A percentile compares a stretch with the other conserved stretches of the same genome.
These are phyloP conservation scores for Myxozyma lipomycoides DNA, from an alignment of 805 yeast species.

Conservation along the genomic window DNA sequence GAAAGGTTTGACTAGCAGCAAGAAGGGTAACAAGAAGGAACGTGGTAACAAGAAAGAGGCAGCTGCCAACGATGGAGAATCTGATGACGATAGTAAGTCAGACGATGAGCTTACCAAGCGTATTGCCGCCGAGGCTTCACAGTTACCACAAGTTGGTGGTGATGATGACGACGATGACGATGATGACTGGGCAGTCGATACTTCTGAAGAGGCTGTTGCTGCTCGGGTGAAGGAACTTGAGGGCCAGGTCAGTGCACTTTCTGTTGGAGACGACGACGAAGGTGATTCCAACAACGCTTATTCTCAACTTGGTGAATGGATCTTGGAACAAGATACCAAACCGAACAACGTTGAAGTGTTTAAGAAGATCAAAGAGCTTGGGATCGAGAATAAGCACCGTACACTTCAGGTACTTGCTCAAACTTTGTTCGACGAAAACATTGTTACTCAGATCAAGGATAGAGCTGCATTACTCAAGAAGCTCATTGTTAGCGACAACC, in stretches of 20 bases:
- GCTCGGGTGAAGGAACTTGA: constrained; percentile 87
- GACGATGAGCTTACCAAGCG: constrained; percentile 73
- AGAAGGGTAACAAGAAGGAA: constrained; percentile 34
- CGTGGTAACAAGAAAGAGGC: constrained; percentile 55
- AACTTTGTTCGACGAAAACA: constrained; percentile 64
- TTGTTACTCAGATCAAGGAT: constrained; percentile 63
- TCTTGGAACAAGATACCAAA: constrained; percentile 57
- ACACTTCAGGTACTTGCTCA: constrained; percentile 91
- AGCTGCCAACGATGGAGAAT: constrained; percentile 42
- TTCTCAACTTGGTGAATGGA: constrained; percentile 88
- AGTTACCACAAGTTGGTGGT: constrained; percentile 44
- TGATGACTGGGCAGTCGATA: constrained; percentile 97
- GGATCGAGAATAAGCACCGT: constrained; percentile 64
- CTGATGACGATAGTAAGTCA: constrained; percentile 40
- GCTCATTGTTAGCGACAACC: constrained; percentile 56
- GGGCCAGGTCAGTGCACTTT: constrained; percentile 36
- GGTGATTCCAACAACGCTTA: constrained; percentile 42
- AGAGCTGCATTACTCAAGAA: constrained; percentile 83
- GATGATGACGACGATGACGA: constrained; percentile 63
- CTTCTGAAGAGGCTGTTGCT: constrained; percentile 91
- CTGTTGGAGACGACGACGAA: constrained; percentile 38
- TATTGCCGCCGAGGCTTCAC: constrained; percentile 80
- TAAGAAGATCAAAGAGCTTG: constrained; percentile 80
- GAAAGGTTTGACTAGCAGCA: constrained; percentile 60
- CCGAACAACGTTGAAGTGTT: constrained; percentile 87